Evolutionary conservation across 176 grass and related monocot genomes (phyloP).

Genomic region (Eragrostis nindensis): DNA sequence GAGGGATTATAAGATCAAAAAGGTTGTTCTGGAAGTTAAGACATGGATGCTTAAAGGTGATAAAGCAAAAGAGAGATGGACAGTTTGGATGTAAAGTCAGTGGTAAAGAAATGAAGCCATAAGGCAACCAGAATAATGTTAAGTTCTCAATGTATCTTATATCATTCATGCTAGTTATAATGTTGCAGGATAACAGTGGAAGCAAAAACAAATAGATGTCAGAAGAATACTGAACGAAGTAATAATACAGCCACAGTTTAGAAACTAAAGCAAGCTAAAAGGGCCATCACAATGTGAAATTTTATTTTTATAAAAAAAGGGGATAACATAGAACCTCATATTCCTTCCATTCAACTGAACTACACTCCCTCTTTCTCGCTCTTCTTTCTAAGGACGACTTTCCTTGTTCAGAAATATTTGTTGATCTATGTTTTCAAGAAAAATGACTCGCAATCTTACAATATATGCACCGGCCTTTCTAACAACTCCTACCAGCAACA

Average conservation of each 20-base stretch:
- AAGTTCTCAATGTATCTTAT: neutral
- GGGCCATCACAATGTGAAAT: neutral
- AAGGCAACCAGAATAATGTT: neutral
- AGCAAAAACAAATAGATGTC: neutral
- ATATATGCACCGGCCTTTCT: neutral
- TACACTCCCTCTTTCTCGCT: neutral
- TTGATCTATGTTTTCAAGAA: neutral
- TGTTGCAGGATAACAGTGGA: neutral
- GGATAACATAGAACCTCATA: neutral
- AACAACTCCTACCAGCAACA: neutral
- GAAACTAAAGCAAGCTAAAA: constrained; percentile 26
- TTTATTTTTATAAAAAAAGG: no score
- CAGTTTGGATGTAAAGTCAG: neutral
- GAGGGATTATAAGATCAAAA: constrained; percentile 15
- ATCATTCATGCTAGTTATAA: neutral
- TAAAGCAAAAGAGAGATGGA: constrained; percentile 1
- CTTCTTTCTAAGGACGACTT: neutral
- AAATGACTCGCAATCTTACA: neutral
- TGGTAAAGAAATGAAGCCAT: neutral
- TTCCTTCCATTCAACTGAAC: neutral
- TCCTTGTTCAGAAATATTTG: constrained; percentile 11
- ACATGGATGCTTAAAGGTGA: constrained; percentile 9
- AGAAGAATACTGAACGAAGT: neutral
- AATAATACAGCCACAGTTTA: neutral
- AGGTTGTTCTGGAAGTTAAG: constrained; percentile 12